These are phyloP conservation scores for Glonium stellatum DNA, from an alignment of 495 filamentous ascomycete species.

Conservation along the genomic window DNA sequence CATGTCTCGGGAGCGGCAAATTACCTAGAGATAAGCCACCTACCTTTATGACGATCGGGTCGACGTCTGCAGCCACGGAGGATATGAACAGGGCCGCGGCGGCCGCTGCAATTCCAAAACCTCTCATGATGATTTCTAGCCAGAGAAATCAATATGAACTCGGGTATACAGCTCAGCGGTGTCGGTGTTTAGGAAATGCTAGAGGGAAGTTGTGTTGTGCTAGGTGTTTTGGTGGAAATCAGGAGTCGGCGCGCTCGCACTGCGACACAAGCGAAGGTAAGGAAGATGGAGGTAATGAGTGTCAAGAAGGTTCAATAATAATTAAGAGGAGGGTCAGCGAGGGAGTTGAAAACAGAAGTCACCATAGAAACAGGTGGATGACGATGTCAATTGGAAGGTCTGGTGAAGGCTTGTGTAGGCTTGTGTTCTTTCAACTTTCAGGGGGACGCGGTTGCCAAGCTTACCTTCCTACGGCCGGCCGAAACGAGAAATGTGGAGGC, in stretches of 20 bases:
- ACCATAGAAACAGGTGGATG: not conserved
- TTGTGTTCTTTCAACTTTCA: not conserved
- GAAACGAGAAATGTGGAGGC: not conserved
- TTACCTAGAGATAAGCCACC: not conserved
- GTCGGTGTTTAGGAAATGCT: not conserved
- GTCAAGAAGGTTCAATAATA: constrained; percentile 6
- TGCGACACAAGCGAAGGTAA: constrained; percentile 2
- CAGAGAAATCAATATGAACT: constrained; percentile 18
- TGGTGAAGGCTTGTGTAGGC: not conserved
- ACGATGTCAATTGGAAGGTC: not conserved
- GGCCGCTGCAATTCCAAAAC: constrained; percentile 26
- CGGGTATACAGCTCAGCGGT: not conserved
- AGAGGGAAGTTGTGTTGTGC: not conserved
- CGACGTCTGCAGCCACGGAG: constrained; percentile 27
- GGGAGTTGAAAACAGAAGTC: not conserved
- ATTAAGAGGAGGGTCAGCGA: not conserved
- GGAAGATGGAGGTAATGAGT: not conserved
- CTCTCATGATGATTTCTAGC: constrained; percentile 26
- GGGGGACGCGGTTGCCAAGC: not conserved
- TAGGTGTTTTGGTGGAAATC: not conserved
- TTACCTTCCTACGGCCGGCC: not conserved
- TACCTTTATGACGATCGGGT: constrained; percentile 39
- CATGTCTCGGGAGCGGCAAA: not conserved
- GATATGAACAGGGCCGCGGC: constrained; percentile 31
- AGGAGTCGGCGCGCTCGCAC: not conserved